Evolutionary conservation across 495 filamentous ascomycete genomes (phyloP), one percentile per base, ranked within the genome.

Genomic region (Penicillium tannophilum): DNA sequence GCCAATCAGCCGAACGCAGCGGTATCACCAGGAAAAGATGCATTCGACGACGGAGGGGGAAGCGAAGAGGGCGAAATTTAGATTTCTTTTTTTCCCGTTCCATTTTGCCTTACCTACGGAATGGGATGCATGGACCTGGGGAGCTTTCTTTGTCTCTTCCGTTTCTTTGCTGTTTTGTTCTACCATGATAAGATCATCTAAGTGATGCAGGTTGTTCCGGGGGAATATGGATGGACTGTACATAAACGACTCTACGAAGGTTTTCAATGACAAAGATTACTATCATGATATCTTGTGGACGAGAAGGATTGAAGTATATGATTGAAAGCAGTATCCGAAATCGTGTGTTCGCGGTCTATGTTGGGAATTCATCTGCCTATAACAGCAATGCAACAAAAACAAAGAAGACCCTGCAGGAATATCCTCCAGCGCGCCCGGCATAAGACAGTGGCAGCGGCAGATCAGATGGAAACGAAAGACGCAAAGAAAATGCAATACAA

Each of bases 61-160:
- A 78, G 76, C 33, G 77, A 80, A 59, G 77, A 80, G 54, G 77
- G 77, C 12, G 77, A 80, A 55, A 63, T 80, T 35, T 80, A 41
- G 20, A 26, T 35, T 30, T 14, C 8, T 14, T 41, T 52, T 16
- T n/a, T 36, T 46, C 9, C 31, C 33, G 42, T 55, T 28, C 30
- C 17, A 16, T 42, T 20, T 16, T 51, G 42, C 28, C 11, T 50
- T 31, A 7, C 28, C 30, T 54, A 9, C 30, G 47, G 26, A 41
- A 0, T 41, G 7, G 14, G 28, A 16, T 33, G 54, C 54, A 33
- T 58, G 36, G 17, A 24, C 16, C 14, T 30, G 26, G 47, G 26
- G 47, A 50, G 26, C 33, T 50, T 31, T 33, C 17, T 33, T 33
- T 28, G 48, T 52, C 9, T 33, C 48, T 59, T 17, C 35, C 20